phyloP scores from a whole-genome alignment of 495 filamentous ascomycete species.

The Aspergillus kassunensis region DNA sequence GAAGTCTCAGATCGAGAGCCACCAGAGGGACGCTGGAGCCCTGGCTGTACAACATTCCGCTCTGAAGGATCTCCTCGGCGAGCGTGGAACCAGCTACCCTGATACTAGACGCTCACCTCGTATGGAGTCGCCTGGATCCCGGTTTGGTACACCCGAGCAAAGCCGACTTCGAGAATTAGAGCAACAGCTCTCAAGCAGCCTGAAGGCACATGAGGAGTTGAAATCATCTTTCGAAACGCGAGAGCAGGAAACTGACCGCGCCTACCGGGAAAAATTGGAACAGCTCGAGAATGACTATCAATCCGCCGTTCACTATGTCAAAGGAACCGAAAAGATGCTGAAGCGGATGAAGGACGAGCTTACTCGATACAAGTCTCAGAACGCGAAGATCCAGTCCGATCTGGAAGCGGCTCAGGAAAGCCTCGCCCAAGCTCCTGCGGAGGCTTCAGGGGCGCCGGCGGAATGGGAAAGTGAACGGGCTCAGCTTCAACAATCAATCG shows the following conservation, averaged over 20 bases:
- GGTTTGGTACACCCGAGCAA: conserved; percentile 74
- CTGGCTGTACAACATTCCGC: conserved; percentile 85
- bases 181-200: conserved; percentile 73
- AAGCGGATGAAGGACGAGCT: conserved; percentile 98
- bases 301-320: conserved; percentile 99
- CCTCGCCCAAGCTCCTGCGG: conserved; percentile 32
- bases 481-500: conserved; percentile 60
- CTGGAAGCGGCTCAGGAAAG: conserved; percentile 53
- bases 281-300: conserved; percentile 96
- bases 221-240: conserved; percentile 70
- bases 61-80: conserved; percentile 85
- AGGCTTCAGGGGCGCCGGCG: conserved; percentile 36
- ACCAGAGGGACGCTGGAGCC: conserved; percentile 86
- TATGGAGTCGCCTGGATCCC: conserved; percentile 65
- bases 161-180: conserved; percentile 83
- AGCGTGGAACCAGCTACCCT: conserved; percentile 67
- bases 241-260: conserved; percentile 75
- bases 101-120: conserved; percentile 55
- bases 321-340: conserved; percentile 98
- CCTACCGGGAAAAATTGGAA: conserved; percentile 85
- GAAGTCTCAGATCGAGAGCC: conserved; percentile 70
- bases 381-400: conserved; percentile 76
- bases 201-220: conserved; percentile 79
- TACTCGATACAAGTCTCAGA: conserved; percentile 79
- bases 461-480: conserved; percentile 78